Evolutionary conservation across 257 asterid species (phyloP).

Genomic region (Leonotis leonurus): DNA sequence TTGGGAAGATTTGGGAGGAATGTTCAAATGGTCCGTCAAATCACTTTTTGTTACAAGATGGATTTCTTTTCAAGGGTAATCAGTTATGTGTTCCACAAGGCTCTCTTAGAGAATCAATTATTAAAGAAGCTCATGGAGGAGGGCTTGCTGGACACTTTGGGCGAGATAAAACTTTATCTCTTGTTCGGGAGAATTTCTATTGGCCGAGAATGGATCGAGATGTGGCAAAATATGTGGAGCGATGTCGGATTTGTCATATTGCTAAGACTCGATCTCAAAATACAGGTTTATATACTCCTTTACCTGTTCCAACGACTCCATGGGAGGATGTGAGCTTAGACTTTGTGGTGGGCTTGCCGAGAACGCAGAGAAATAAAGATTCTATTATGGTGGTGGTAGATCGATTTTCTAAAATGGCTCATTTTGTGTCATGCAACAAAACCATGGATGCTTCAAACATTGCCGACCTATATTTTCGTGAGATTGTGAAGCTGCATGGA

Average conservation of each 20-base stretch:
- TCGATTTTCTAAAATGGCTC: background rate
- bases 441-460: background rate
- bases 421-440: slow-evolving; percentile 1
- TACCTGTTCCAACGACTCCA: background rate
- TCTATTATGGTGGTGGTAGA: background rate
- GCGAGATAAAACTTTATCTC: background rate
- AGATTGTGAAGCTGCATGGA: background rate
- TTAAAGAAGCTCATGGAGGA: background rate
- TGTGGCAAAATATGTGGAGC: background rate
- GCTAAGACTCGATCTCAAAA: background rate
- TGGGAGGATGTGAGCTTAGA: background rate
- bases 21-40: background rate
- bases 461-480: background rate
- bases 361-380: background rate
- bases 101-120: background rate
- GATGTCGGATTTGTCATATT: background rate
- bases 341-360: background rate
- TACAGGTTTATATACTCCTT: background rate
- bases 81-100: background rate
- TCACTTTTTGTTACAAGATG: background rate
- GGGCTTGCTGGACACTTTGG: background rate
- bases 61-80: background rate
- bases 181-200: background rate
- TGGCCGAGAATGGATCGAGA: background rate
- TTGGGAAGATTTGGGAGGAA: background rate